Evolutionary conservation across 371 early-diverging fungal species (phyloP), one percentile per base, ranked within the genome.

Genomic region (Umbelopsis sp.): DNA sequence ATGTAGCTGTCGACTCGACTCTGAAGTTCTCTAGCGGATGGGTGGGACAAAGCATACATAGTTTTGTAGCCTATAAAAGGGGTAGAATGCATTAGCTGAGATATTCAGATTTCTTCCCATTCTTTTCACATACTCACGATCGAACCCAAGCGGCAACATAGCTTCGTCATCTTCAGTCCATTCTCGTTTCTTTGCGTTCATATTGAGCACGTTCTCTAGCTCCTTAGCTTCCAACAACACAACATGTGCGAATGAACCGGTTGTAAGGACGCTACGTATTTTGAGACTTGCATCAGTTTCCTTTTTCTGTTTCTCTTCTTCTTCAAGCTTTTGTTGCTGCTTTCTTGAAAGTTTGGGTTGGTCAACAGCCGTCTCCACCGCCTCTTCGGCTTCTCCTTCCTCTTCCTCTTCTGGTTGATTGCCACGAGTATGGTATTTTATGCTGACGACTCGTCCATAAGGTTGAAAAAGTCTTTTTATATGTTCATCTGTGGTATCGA

Each of bases 231-330:
- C 86, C 65, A 83, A 69, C 72, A 96, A 91, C 44, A 95, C 90
- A 16, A 97, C 85, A 75, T 93, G 93, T 5, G 94, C 94, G 57
- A 81, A 83, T 22, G 87, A 79, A 38, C 91, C 93, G 3, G 89
- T 80, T 10, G 74, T 70, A 32, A 84, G 75, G 41, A 86, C 63
- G 22, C 66, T 74, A 63, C 83, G 72, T 68, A 81, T 67, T 20
- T 73, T 65, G 29, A 72, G 65, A 5, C 70, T 63, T 64, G 52
- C 44, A 20, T 70, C 63, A 12, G 35, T n/a, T 29, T 41, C 41
- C 50, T 71, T 77, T 18, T 52, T 57, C 48, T 67, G 48, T 22
- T 50, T 70, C 11, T 63, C 72, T 37, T 53, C 38, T 6, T 38
- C 69, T 48, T 24, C 35, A n/a, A 22, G 37, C 22, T 22, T 24